phyloP scores from a whole-genome alignment of 768 basidiomycete species.

The Phlebiopsis flavidoalba region DNA sequence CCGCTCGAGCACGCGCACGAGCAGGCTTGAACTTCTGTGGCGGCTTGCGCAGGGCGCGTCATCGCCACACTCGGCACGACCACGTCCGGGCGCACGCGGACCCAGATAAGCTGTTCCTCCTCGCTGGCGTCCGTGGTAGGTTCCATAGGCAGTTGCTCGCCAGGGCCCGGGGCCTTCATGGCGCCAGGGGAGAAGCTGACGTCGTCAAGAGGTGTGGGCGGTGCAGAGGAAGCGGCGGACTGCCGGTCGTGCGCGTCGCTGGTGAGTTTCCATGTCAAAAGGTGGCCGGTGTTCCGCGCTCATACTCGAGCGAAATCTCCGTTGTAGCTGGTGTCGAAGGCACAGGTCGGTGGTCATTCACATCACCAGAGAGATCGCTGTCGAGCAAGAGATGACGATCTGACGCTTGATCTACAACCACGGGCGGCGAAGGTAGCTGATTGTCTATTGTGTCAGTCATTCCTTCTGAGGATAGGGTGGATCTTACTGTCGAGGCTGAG shows the following conservation, averaged over 20 bases:
- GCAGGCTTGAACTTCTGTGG: conserved; percentile 19
- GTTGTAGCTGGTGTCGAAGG: background rate
- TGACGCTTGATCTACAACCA: background rate
- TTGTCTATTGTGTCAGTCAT: background rate
- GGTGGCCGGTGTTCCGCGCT: background rate
- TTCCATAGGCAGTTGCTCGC: background rate
- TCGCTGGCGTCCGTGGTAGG: background rate
- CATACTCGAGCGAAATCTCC: background rate
- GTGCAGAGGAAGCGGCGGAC: background rate
- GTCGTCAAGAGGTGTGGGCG: background rate
- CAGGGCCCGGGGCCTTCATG: background rate
- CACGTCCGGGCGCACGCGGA: conserved; percentile 2
- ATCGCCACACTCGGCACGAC: conserved; percentile 7
- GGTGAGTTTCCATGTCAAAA: background rate
- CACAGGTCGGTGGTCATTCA: background rate
- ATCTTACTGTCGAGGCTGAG: background rate
- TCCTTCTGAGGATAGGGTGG: background rate
- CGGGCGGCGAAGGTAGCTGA: background rate
- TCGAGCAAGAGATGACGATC: background rate
- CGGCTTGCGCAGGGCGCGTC: conserved; percentile 5
- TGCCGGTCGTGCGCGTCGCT: background rate
- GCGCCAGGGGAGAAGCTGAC: background rate
- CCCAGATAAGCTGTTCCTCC: background rate
- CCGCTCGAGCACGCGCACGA: conserved; percentile 20
- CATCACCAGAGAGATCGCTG: background rate